Evolutionary conservation across 202 grass and related monocot genomes (phyloP).

Genomic region (Zoysia matrella): DNA sequence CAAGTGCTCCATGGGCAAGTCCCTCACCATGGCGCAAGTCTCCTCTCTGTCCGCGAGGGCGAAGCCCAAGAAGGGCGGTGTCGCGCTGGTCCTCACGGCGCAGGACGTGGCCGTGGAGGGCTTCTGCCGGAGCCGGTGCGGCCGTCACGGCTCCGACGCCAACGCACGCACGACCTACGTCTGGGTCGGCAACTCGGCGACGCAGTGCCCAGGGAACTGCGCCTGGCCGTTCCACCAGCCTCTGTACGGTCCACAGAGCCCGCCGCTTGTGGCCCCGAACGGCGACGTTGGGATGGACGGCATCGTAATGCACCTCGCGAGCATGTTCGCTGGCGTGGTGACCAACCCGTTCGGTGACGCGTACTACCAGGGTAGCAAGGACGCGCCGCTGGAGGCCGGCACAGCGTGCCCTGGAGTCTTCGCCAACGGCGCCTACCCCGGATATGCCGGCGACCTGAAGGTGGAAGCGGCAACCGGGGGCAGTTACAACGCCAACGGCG

Average conservation of each 20-base stretch:
- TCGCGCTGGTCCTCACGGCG: conserved; percentile 10
- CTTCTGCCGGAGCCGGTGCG: conserved; percentile 74
- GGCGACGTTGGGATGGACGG: conserved; percentile 77
- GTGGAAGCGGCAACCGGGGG: conserved; percentile 52
- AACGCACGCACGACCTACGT: conserved; percentile 41
- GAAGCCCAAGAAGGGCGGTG: conserved; percentile 47
- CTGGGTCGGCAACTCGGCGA: conserved; percentile 81
- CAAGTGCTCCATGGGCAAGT: conserved; percentile 51
- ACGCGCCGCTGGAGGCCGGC: conserved; percentile 74
- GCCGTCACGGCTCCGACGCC: conserved; percentile 63
- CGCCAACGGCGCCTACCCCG: conserved; percentile 60
- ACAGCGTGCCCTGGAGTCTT: conserved; percentile 69
- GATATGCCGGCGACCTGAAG: conserved; percentile 60
- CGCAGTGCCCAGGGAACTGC: conserved; percentile 85
- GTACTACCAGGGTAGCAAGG: conserved; percentile 72
- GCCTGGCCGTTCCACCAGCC: conserved; percentile 93
- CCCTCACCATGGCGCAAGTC: conserved; percentile 56
- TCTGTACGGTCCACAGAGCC: conserved; percentile 61
- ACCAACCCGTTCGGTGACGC: conserved; percentile 83
- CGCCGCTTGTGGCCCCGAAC: conserved; percentile 65
- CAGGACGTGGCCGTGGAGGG: conserved; percentile 71
- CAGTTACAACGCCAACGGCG: conserved; percentile 74
- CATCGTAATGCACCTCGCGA: conserved; percentile 73
- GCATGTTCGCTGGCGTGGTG: conserved; percentile 61
- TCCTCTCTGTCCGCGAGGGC: conserved; percentile 43